A percentile compares a stretch with the other conserved stretches of the same genome.
phyloP scores from a whole-genome alignment of 2,329 filamentous ascomycete species.

The Alternaria gansuensis region DNA sequence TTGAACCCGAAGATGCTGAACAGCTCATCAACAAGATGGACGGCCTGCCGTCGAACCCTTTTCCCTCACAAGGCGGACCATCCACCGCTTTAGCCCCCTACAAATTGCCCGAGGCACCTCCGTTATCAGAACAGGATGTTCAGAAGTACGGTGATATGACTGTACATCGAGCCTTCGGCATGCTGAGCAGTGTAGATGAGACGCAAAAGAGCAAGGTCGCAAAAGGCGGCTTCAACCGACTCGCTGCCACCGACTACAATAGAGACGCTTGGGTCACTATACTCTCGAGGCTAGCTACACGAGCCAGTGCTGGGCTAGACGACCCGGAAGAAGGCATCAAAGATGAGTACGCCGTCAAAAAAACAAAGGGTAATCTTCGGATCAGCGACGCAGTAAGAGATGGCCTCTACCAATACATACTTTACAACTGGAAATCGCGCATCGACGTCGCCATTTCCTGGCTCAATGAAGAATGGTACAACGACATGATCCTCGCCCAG shows the following conservation, averaged over 20 bases:
- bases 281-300: conserved; percentile 83
- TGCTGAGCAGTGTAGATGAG: conserved; percentile 78
- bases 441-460: conserved; percentile 92
- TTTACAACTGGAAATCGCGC: conserved; percentile 89
- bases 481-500: conserved; percentile 71
- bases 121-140: conserved; percentile 75
- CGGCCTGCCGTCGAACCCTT: conserved; percentile 67
- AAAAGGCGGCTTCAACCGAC: conserved; percentile 77
- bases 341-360: conserved; percentile 59
- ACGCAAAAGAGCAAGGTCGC: conserved; percentile 60
- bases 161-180: conserved; percentile 78
- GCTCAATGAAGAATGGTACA: conserved; percentile 99
- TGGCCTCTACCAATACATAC: conserved; percentile 81
- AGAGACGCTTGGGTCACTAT: conserved; percentile 92
- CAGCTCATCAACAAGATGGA: conserved; percentile 82
- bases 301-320: conserved; percentile 76
- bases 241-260: conserved; percentile 85
- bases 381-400: conserved; percentile 79
- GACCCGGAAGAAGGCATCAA: conserved; percentile 71
- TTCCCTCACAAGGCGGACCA: conserved; percentile 54
- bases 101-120: conserved; percentile 78
- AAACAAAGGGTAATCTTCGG: conserved; percentile 49
- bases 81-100: conserved; percentile 70
- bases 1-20: conserved; percentile 78
- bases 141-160: conserved; percentile 78